phyloP scores from a whole-genome alignment of 192 early-diverging fungal species.

The Endogone sp. region DNA sequence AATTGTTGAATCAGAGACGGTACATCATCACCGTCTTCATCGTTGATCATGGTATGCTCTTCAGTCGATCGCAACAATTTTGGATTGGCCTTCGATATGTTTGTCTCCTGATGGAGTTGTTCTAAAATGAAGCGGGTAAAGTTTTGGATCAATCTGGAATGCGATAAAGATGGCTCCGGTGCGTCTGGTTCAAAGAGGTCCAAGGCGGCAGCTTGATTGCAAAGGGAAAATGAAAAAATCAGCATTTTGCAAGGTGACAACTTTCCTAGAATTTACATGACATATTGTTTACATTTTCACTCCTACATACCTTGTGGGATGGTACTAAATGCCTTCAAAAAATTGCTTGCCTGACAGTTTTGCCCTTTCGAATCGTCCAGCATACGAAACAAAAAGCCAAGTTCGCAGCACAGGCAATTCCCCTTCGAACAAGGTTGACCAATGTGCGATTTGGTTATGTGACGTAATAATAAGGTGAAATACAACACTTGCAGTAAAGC shows the following conservation, averaged over 20 bases:
- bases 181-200: slow-evolving; percentile 87
- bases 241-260: not conserved
- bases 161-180: slow-evolving; percentile 51
- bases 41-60: slow-evolving; percentile 1
- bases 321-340: slow-evolving; percentile 78
- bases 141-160: slow-evolving; percentile 77
- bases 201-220: slow-evolving; percentile 63
- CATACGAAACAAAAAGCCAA: slow-evolving; percentile 92
- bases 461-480: slow-evolving; percentile 60
- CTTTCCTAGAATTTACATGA: not conserved
- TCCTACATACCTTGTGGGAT: slow-evolving; percentile 68
- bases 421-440: slow-evolving; percentile 61
- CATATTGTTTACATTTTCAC: not conserved
- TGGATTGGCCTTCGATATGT: slow-evolving; percentile 28
- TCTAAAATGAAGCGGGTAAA: slow-evolving; percentile 91
- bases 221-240: not conserved
- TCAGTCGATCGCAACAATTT: slow-evolving; percentile 18
- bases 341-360: slow-evolving; percentile 94
- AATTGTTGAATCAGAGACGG: slow-evolving; percentile 60
- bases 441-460: slow-evolving; percentile 73
- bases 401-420: slow-evolving; percentile 85
- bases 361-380: slow-evolving; percentile 83
- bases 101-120: slow-evolving; percentile 77
- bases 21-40: slow-evolving; percentile 5
- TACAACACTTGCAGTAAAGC: slow-evolving; percentile 84